Base-by-base conservation (phyloP, 1,284 basidiomycete genomes). In the Ceratobasidium sp. region DNA sequence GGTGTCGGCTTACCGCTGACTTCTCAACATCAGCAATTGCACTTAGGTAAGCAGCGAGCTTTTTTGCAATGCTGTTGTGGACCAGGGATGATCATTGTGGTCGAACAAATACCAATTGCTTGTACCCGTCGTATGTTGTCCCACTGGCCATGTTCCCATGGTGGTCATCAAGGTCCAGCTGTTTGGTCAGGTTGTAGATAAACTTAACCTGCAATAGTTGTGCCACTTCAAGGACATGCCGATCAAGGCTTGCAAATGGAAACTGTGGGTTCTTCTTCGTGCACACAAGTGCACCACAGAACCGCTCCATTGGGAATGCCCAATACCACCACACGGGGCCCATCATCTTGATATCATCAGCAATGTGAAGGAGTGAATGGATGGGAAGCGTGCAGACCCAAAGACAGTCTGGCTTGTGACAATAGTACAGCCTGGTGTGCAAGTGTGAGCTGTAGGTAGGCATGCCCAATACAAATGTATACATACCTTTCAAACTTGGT, bases 251-350 rank as follows among this genome's bases (percentile, higher is more conserved):
- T 1, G 55, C 20, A 49, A 32, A 70, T 1, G 47, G 54, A n/a
- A 50, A 68, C 1, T 45, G 47, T 4, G 31, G 47, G 32, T 34
- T 60, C 45, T 55, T 57, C 8, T 40, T 40, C 17, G 58, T 49
- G 20, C 43, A 54, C 5, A 54, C 34, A 15, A 71, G 52, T 0
- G 55, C 31, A 1, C 78, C 78, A 72, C 80, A 82, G 53, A 73
- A 81, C 0, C 79, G 74, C 68, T 82, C 81, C 75, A 80, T 78
- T 1, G 72, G 76, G 69, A 80, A 82, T 2, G 79, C 76, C 82
- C 81, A 82, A 2, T 74, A 75, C 2, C 75, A 70, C 80, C 80
- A 82, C 0, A 77, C 73, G 3, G 80, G 80, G 1, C 80, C 80
- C 56, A 74, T 74, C 2, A 68, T 58, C 0, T 69, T 52, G n/a